A percentile compares a stretch with the other conserved stretches of the same genome.
Evolutionary conservation across 2,329 filamentous ascomycete genomes (phyloP).

Genomic region (Colletotrichum spinosum): DNA sequence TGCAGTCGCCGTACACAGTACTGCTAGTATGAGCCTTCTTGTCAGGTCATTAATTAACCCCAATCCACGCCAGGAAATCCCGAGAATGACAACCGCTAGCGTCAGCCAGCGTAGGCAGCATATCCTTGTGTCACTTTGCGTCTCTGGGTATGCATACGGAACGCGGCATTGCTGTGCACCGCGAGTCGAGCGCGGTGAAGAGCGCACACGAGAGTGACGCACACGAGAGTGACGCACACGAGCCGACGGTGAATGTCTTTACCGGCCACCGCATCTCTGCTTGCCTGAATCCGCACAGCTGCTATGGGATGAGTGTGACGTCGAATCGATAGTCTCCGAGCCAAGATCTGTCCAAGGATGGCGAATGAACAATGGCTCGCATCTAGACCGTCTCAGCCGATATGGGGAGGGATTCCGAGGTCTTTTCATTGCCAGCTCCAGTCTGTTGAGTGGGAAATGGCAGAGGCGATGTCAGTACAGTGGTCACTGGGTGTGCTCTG

Average conservation of each 20-base stretch:
- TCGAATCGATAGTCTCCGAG: slow-evolving; percentile 24
- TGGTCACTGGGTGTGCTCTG: too few species aligned
- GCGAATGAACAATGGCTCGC: slow-evolving; percentile 14
- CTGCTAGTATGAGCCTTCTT: slow-evolving; percentile 28
- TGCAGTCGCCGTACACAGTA: background rate
- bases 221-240: background rate
- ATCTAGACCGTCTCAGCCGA: slow-evolving; percentile 4
- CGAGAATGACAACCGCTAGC: background rate
- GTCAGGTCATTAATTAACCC: background rate
- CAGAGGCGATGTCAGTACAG: too few species aligned
- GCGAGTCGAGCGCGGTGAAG: slow-evolving; percentile 15
- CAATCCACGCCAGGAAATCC: background rate
- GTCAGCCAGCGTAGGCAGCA: slow-evolving; percentile 7
- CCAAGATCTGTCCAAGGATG: slow-evolving; percentile 6
- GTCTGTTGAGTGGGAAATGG: slow-evolving; percentile 1
- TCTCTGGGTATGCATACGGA: slow-evolving; percentile 23
- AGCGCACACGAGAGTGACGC: background rate
- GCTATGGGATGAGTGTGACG: background rate
- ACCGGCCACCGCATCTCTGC: slow-evolving; percentile 9
- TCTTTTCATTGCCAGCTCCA: background rate
- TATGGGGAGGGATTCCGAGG: slow-evolving; percentile 9
- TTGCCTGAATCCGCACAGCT: slow-evolving; percentile 11
- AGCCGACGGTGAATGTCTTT: background rate
- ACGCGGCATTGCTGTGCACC: slow-evolving; percentile 12
- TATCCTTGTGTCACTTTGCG: slow-evolving; percentile 21